Evolutionary conservation across 1,139 yeast species (phyloP).

Genomic region (Pichia sp.): DNA sequence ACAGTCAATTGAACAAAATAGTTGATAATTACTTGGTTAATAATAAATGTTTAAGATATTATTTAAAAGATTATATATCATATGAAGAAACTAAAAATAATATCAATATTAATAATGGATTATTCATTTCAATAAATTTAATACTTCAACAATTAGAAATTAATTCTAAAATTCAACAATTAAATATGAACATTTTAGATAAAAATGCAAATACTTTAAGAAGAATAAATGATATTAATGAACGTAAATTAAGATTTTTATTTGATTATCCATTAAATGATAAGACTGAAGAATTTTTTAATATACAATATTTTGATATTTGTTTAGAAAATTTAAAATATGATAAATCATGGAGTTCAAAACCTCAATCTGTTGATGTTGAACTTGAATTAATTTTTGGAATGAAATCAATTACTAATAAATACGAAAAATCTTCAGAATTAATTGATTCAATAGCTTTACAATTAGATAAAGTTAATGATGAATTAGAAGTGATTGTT

Average conservation of each 20-base stretch:
- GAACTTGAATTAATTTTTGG: constrained; percentile 24
- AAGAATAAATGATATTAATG: constrained; percentile 21
- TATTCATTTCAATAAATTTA: constrained; percentile 21
- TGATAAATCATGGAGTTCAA: constrained; percentile 27
- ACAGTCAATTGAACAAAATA: neutral
- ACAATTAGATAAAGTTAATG: constrained; percentile 16
- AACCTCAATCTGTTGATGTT: constrained; percentile 17
- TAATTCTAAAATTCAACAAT: constrained; percentile 18
- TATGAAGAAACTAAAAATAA: constrained; percentile 6
- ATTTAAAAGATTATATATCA: constrained; percentile 14
- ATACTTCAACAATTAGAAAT: constrained; percentile 15
- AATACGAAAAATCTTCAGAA: constrained; percentile 19
- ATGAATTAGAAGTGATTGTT: constrained; percentile 18
- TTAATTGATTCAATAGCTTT: constrained; percentile 11
- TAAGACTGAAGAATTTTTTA: constrained; percentile 13
- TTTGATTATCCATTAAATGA: constrained; percentile 21
- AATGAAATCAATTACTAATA: constrained; percentile 20
- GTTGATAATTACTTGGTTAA: constrained; percentile 10
- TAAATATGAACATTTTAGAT: constrained; percentile 28
- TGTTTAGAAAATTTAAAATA: constrained; percentile 28
- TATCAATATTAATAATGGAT: constrained; percentile 2
- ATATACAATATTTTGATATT: constrained; percentile 23
- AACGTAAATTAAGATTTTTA: constrained; percentile 17
- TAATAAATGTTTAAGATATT: constrained; percentile 18
- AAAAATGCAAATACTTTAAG: constrained; percentile 25